Conservation (phyloP, 2,329 filamentous ascomycete species). For the Dothideomycetes sp. region DNA sequence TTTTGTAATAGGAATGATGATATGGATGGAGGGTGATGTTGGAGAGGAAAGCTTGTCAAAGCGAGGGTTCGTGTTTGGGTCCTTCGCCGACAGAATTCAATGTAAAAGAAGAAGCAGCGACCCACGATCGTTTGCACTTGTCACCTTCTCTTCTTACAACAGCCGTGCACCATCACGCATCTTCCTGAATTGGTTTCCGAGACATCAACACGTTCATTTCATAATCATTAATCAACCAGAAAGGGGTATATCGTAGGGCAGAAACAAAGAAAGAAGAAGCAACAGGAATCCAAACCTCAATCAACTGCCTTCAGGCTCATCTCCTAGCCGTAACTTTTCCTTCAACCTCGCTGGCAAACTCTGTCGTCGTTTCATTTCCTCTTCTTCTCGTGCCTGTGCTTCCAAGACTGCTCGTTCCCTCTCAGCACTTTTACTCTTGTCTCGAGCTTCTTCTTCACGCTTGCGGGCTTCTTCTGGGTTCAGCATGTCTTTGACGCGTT, state of each 20-base stretch:
- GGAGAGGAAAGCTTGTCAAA: no score
- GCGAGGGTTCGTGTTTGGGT: no score
- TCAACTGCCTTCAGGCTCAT: not conserved
- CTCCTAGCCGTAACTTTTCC: constrained; percentile 7
- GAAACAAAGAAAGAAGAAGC: not conserved
- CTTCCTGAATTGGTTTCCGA: no score
- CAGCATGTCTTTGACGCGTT: constrained; percentile 49
- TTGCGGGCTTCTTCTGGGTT: constrained; percentile 49
- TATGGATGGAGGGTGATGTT: no score
- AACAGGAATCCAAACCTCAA: not conserved
- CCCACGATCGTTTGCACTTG: no score
- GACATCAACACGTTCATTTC: no score
- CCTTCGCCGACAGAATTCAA: no score
- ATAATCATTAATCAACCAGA: not conserved
- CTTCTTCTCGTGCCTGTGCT: constrained; percentile 29
- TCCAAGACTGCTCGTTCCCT: constrained; percentile 48
- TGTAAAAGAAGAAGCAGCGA: no score
- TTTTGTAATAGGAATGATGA: no score
- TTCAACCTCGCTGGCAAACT: constrained; percentile 2
- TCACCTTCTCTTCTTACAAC: no score
- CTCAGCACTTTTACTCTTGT: constrained; percentile 53
- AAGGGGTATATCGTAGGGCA: not conserved
- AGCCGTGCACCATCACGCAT: no score
- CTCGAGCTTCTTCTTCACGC: constrained; percentile 39
- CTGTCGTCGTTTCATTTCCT: constrained; percentile 34